Evolutionary conservation across 176 grass and related monocot species (phyloP).

Genomic region (Panicum miliaceum): DNA sequence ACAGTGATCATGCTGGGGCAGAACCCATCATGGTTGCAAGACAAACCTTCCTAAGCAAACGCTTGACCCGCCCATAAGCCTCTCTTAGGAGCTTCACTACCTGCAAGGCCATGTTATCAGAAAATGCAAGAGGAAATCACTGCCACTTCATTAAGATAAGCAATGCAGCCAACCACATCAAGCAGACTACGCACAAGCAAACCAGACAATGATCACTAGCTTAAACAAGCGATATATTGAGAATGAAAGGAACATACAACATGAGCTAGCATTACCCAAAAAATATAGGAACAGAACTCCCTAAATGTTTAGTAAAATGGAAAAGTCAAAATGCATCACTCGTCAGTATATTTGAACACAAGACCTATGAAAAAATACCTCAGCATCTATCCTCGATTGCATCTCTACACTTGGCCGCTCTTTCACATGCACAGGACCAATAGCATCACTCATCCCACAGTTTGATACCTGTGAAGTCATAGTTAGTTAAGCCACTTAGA

Average conservation of each 20-base stretch:
- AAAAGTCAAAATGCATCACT: not conserved
- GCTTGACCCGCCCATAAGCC: constrained; percentile 89
- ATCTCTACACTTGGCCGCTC: constrained; percentile 83
- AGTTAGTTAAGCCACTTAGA: constrained; percentile 28
- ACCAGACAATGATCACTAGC: not conserved
- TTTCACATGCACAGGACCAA: constrained; percentile 95
- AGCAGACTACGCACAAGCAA: constrained; percentile 12
- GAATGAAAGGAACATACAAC: not conserved
- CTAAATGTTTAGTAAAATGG: not conserved
- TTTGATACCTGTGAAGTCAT: constrained; percentile 73
- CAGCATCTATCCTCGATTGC: constrained; percentile 97
- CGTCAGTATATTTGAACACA: not conserved
- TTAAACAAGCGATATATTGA: constrained; percentile 24
- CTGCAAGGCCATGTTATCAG: constrained; percentile 54
- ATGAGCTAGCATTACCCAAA: constrained; percentile 6
- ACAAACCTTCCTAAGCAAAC: constrained; percentile 85
- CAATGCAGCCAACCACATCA: constrained; percentile 2
- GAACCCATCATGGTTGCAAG: not conserved
- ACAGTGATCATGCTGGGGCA: not conserved
- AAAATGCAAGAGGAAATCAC: constrained; percentile 22
- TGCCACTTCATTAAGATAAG: not conserved
- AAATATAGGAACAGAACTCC: not conserved
- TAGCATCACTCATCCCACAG: constrained; percentile 94
- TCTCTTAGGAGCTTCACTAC: constrained; percentile 93
- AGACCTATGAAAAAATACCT: constrained; percentile 54